phyloP scores from a whole-genome alignment of 1,139 yeast genomes.

The Starmera stellimalicola region DNA sequence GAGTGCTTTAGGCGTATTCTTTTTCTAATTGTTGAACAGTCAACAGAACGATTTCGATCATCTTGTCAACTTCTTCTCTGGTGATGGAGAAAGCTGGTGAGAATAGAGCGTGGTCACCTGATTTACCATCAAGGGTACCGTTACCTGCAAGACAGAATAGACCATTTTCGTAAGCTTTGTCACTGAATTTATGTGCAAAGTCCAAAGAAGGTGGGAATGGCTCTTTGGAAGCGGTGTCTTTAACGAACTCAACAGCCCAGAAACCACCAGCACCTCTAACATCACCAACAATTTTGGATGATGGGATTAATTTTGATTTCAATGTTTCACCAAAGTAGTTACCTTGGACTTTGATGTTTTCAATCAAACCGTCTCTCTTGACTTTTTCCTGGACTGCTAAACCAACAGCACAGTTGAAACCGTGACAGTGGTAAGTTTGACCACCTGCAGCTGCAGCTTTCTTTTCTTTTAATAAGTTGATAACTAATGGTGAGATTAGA shows the following conservation, averaged over 20 bases:
- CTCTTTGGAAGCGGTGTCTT: constrained; percentile 39
- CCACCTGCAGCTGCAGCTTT: constrained; percentile 38
- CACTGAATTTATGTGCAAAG: constrained; percentile 27
- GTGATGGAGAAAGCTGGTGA: constrained; percentile 44
- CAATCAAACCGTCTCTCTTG: constrained; percentile 32
- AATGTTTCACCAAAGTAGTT: constrained; percentile 37
- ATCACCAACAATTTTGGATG: constrained; percentile 38
- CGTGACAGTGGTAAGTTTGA: constrained; percentile 56
- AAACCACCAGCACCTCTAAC: constrained; percentile 56
- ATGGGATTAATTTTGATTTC: constrained; percentile 23
- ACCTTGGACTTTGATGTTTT: constrained; percentile 42
- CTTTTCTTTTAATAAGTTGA: constrained; percentile 24
- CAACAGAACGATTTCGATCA: constrained; percentile 21
- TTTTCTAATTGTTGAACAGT: constrained; percentile 5
- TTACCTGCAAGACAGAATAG: constrained; percentile 34
- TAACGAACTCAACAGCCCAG: constrained; percentile 49
- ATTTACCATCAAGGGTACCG: constrained; percentile 29
- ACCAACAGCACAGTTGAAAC: constrained; percentile 52
- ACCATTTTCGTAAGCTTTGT: constrained; percentile 32
- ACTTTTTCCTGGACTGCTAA: constrained; percentile 47
- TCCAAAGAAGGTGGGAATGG: constrained; percentile 28
- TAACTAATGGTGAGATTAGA: constrained; percentile 40
- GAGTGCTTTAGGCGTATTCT: background rate
- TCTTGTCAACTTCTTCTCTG: constrained; percentile 34
- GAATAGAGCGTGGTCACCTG: constrained; percentile 40